These are phyloP conservation scores for Heritiera fomes DNA, from an alignment of 345 rosid genomes.

Conservation along the genomic window DNA sequence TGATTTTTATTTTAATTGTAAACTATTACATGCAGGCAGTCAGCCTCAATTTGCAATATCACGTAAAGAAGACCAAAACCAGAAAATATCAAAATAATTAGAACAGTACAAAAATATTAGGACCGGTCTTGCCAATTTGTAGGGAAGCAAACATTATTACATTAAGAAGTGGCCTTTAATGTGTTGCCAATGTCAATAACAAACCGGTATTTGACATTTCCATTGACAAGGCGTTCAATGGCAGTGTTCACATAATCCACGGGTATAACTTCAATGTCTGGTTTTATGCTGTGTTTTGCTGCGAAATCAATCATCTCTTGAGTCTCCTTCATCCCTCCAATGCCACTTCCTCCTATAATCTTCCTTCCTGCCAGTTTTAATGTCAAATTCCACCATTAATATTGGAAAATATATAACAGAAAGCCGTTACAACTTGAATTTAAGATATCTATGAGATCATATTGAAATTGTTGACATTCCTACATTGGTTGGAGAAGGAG, in stretches of 20 bases:
- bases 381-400: background rate
- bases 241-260: conserved; percentile 54
- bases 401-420: too few relatives aligned
- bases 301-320: conserved; percentile 62
- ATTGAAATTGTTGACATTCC: too few relatives aligned
- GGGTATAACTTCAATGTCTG: conserved; percentile 54
- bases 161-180: conserved; percentile 27
- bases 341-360: conserved; percentile 42
- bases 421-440: too few relatives aligned
- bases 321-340: conserved; percentile 59
- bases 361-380: conserved; percentile 43
- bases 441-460: too few relatives aligned
- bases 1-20: too few relatives aligned
- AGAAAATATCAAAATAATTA: background rate
- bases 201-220: conserved; percentile 57
- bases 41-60: too few relatives aligned
- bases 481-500: too few relatives aligned
- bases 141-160: background rate
- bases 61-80: too few relatives aligned
- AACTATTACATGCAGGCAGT: too few relatives aligned
- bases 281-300: conserved; percentile 43
- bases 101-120: background rate
- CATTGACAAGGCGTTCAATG: conserved; percentile 43
- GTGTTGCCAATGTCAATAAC: conserved; percentile 62
- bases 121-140: background rate